A percentile compares a stretch with the other conserved stretches of the same genome.
Evolutionary conservation across 345 rosid species (phyloP).

Genomic region (Odontarrhena argentea): DNA sequence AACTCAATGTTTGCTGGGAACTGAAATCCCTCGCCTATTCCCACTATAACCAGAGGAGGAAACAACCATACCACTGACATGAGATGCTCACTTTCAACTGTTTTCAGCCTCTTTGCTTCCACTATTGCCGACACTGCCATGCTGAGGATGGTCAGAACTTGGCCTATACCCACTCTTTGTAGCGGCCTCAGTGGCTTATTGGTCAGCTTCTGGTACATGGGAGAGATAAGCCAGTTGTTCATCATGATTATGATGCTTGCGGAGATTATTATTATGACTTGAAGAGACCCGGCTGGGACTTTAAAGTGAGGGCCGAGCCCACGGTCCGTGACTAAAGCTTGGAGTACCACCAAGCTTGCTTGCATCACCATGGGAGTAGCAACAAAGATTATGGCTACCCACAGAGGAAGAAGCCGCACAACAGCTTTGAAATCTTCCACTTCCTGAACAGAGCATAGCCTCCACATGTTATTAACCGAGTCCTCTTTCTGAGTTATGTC

Average conservation of each 20-base stretch:
- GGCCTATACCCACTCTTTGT: constrained; percentile 49
- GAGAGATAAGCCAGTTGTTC: constrained; percentile 38
- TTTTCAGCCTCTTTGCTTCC: constrained; percentile 45
- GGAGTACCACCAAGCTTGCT: constrained; percentile 45
- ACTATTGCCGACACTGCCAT: constrained; percentile 43
- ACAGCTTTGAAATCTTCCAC: constrained; percentile 57
- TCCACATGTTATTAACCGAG: constrained; percentile 42
- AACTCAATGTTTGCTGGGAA: constrained; percentile 48
- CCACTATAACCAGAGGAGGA: constrained; percentile 49
- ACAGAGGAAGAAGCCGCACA: constrained; percentile 45
- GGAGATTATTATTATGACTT: constrained; percentile 36
- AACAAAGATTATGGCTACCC: constrained; percentile 44
- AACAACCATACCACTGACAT: constrained; percentile 51
- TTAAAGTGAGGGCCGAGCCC: constrained; percentile 44
- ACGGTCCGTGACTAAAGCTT: constrained; percentile 53
- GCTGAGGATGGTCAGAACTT: constrained; percentile 37
- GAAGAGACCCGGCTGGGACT: constrained; percentile 50
- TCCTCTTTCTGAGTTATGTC: constrained; percentile 30
- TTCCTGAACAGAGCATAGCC: constrained; percentile 23
- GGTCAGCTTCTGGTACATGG: constrained; percentile 41
- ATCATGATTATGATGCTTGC: constrained; percentile 34
- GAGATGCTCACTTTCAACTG: constrained; percentile 28
- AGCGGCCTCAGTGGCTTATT: constrained; percentile 30
- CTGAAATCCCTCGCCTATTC: constrained; percentile 52
- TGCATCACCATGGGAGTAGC: constrained; percentile 41